These are phyloP conservation scores for Fusarium bulbicola DNA, from an alignment of 2,329 filamentous ascomycete species.

Conservation along the genomic window DNA sequence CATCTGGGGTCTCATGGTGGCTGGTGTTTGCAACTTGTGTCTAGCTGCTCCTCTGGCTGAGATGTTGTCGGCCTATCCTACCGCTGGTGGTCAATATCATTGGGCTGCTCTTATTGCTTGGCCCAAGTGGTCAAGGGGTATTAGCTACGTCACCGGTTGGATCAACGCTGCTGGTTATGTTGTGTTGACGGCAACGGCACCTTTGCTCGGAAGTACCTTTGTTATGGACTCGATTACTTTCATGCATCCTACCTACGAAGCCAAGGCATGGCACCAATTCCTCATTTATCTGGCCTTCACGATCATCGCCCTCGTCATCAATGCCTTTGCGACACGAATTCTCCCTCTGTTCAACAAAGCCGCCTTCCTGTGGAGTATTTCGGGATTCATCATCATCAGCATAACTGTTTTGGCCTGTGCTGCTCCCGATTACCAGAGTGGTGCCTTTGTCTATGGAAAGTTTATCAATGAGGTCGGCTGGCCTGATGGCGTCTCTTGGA, in stretches of 20 bases:
- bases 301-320: constrained; percentile 68
- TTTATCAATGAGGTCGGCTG: constrained; percentile 76
- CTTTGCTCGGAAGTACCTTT: constrained; percentile 72
- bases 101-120: constrained; percentile 75
- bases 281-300: constrained; percentile 75
- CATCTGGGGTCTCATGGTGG: constrained; percentile 73
- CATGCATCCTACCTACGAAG: constrained; percentile 64
- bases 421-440: constrained; percentile 71
- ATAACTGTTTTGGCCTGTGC: constrained; percentile 74
- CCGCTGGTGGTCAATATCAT: constrained; percentile 72
- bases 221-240: constrained; percentile 72
- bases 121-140: constrained; percentile 65
- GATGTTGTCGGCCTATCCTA: constrained; percentile 72
- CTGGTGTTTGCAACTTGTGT: constrained; percentile 74
- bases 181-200: constrained; percentile 72
- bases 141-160: constrained; percentile 78
- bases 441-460: constrained; percentile 70
- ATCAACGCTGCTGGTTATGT: constrained; percentile 79
- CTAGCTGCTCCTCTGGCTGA: constrained; percentile 75
- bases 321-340: constrained; percentile 65
- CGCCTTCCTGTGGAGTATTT: constrained; percentile 76
- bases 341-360: constrained; percentile 73
- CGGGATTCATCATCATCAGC: constrained; percentile 74
- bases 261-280: constrained; percentile 76
- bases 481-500: constrained; percentile 72